Evolutionary conservation across 75 land plant species (phyloP), one percentile per base, ranked within the genome.

Genomic region (Isoetes taiwanensis): DNA sequence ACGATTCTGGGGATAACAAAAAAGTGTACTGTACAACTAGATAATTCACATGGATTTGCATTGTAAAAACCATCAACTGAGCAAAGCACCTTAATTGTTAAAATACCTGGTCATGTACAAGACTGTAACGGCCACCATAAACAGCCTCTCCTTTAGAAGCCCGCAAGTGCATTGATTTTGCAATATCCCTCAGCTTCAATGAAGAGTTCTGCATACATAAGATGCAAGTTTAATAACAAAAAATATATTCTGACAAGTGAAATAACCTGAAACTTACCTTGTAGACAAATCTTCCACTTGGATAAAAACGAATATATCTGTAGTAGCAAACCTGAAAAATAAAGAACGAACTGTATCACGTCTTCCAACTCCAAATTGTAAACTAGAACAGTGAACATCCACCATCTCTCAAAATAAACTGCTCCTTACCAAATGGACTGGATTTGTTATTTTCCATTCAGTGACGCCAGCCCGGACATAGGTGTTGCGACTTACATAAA

Each of bases 401-500:
- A 48, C 17, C 16, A 12, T 6, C 19, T 48, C 26, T 63, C 35
- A 32, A 59, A 1, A 34, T 30, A 39, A 41, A 28, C 2, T 1
- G 31, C 58, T 26, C 6, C 73, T 52, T 87, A 91, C 97, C 85
- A 91, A 30, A 68, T 91, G 89, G 19, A 91, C 97, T 28, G 97
- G 93, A 58, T 91, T 91, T 33, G 89, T 76, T 21, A 75, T 61
- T 53, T 74, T 91, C 93, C 93, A 91, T 61, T 91, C 97, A 43
- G 89, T 82, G 63, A 87, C 72, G 41, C 97, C 97, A 48, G 89
- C 76, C 59, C 84, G 91, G 38, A 91, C 78, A 41, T 91, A 87
- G 17, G 97, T 87, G 61, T 91, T 91, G 58, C 97, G 78, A 57
- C 94, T 86, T 5, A 87, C 89, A 73, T 87, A 91, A 34, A 91